Base-by-base conservation (phyloP, 2,329 filamentous ascomycete genomes). In the Colletotrichum sp. region DNA sequence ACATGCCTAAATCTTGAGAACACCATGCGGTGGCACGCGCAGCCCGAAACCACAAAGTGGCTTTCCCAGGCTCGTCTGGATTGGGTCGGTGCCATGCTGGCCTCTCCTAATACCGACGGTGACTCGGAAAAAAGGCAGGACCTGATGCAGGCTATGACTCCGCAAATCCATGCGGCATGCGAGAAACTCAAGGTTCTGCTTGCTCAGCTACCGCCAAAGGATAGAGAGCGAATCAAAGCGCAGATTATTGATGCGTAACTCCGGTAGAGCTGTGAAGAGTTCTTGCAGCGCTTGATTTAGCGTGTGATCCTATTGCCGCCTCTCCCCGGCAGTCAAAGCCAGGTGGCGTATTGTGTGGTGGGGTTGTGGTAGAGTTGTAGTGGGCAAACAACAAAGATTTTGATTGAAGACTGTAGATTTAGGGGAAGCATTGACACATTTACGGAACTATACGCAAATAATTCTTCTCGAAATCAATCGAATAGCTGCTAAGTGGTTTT, bases 171-270 rank as follows among this genome's bases (percentile, higher is more conserved):
- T 3, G 39, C 39, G 0, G 39, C 39, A 12, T 43, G 39, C 18
- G 39, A 43, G 39, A 43, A 43, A 8, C 39, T 43, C 18, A 18
- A 43, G 39, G 18, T 6, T 43, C 10, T 43, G 5, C 39, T 43
- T n/a, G 18, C 9, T 43, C 4, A 43, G 1, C 39, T 43, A 2
- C 39, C 18, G 39, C 18, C 39, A 3, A 43, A n/a, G 4, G 39
- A 43, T 43, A 0, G 2, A 3, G 18, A n/a, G 10, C 39, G 18
- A 0, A 4, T 43, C 9, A 43, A 43, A 1, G 18, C 39, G 8
- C 39, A 43, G 0, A 43, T n/a, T 12, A 43, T 43, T 43, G 39
- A 43, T 8, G 39, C 18, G 39, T 43, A n/a, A 43, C 18, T 43
- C 16, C 5, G 39, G 1, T 6, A n/a, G 1, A 8, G 39, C 39